Evolutionary conservation across 2,329 filamentous ascomycete species (phyloP), one percentile per base, ranked within the genome.

Genomic region (Fusarium dimerum): DNA sequence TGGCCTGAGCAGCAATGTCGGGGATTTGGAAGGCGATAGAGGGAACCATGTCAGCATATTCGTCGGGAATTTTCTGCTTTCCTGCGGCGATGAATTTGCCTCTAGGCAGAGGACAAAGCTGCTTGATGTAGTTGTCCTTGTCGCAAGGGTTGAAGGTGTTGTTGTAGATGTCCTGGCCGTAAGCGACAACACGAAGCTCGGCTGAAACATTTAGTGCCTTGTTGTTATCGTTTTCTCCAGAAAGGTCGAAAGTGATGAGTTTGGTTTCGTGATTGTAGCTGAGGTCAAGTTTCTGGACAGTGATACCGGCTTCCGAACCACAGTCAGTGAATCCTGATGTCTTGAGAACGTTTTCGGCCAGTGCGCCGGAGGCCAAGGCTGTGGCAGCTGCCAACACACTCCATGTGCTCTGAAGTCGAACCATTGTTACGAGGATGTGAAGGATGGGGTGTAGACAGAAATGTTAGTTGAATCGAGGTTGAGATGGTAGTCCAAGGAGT

Each of bases 21-120:
- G 94, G 94, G 32, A 99, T 79, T 55, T 84, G 82, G 75, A 97
- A 99, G 12, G 93, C 93, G 60, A 99, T 96, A 3, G 84, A 76
- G 2, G 94, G 94, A 40, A 99, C 93, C 73, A 88, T 75, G 48
- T 80, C 80, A 50, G 90, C 85, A 67, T 86, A 93, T 55, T 85
- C 66, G 0, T 81, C 73, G 15, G 92, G 89, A 39, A 99, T 89
- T 30, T 78, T 72, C 69, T 94, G 88, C 4, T 74, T 76, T 43
- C 92, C 93, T 41, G 76, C 74, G 8, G 93, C 92, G 13, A 83
- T 73, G 66, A 97, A 99, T 6, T 72, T 74, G 20, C 90, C 89
- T 5, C 78, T 76, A 12, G 92, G 92, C 9, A 97, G 87, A 67
- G 94, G 94, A 73, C 94, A 99, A 44, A 99, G 78, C 64, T 90